These are phyloP conservation scores for Fraxinus sp. DNA, from an alignment of 305 asterid species.

Conservation along the genomic window DNA sequence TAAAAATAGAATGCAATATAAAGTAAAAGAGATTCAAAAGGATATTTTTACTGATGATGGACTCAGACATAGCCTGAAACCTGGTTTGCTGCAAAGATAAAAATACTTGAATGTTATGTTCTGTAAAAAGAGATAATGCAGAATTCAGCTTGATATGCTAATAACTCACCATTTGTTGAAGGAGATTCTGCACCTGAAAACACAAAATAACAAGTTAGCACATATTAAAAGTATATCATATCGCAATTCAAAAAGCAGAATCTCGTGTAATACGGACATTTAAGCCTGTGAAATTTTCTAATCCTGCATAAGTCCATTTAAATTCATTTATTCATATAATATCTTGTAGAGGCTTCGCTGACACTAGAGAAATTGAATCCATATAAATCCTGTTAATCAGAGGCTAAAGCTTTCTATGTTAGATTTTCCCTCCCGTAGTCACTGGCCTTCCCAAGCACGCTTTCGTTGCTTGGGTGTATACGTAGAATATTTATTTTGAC, in stretches of 20 bases:
- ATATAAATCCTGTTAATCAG: not conserved
- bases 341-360: not conserved
- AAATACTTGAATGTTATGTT: not conserved
- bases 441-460: not conserved
- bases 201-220: conserved; percentile 24
- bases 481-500: not conserved
- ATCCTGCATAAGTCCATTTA: not conserved
- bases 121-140: not conserved
- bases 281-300: not conserved
- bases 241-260: not conserved
- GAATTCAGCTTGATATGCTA: not conserved
- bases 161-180: conserved; percentile 61
- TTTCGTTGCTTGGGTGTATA: not conserved
- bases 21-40: conserved; percentile 23
- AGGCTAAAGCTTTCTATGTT: not conserved
- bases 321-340: not conserved
- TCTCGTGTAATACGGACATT: not conserved
- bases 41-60: conserved; percentile 66
- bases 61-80: conserved; percentile 71
- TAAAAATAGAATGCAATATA: not conserved
- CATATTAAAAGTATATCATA: not conserved
- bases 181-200: conserved; percentile 59
- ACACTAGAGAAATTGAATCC: not conserved
- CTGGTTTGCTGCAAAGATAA: conserved; percentile 54
- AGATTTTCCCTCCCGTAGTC: not conserved